Evolutionary conservation across 768 basidiomycete species (phyloP).

Genomic region (Tylopilus sp.): DNA sequence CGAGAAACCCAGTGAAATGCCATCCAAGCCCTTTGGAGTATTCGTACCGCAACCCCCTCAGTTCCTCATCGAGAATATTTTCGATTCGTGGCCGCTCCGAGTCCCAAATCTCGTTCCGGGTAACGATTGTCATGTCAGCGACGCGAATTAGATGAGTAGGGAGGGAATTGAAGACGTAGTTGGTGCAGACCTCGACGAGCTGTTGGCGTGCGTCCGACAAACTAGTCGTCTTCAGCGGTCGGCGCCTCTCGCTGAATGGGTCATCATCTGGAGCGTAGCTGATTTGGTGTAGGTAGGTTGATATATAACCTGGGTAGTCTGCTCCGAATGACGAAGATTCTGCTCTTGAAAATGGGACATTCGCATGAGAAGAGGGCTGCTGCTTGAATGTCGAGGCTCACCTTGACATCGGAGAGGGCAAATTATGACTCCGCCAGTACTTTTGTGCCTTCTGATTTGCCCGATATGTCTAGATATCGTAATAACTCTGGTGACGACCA

Average conservation of each 20-base stretch:
- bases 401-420: too few species aligned
- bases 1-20: constrained; percentile 8
- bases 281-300: constrained; percentile 10
- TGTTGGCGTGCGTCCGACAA: constrained; percentile 3
- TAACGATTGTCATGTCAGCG: constrained; percentile 6
- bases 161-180: constrained; percentile 9
- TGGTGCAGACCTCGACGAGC: constrained; percentile 1
- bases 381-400: too few species aligned
- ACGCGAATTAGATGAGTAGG: constrained; percentile 3
- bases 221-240: background rate
- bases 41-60: background rate
- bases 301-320: background rate
- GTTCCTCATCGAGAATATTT: background rate
- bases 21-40: background rate
- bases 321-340: background rate
- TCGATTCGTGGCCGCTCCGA: constrained; percentile 1
- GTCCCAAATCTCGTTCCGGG: constrained; percentile 5
- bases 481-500: too few species aligned
- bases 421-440: too few species aligned
- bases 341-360: too few species aligned
- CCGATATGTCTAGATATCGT: too few species aligned
- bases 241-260: constrained; percentile 5
- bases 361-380: too few species aligned
- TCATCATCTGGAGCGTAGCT: constrained; percentile 7
- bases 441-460: too few species aligned